Base-by-base conservation (phyloP, 176 grass and related monocot species). In the Tillandsia fasciculata region DNA sequence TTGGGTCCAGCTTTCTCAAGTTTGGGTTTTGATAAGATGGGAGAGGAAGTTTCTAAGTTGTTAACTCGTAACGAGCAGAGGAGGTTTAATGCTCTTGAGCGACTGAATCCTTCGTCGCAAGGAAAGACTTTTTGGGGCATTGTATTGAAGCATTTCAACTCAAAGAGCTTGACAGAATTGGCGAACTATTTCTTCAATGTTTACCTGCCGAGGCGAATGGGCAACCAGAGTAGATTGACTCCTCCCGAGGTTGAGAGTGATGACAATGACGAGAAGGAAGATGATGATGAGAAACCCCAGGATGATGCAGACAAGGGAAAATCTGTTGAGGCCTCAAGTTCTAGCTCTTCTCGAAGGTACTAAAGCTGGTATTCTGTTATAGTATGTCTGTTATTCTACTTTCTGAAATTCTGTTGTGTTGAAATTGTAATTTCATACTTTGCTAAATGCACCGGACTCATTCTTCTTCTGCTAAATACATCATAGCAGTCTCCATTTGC, bases 131-230 rank as follows among this genome's bases (percentile, higher is more conserved):
- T 91, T 75, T 99, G 95, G 95, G 56, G 70, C 7, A 48, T 79
- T 77, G 82, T 68, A 8, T 68, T 66, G 14, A 90, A 81, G 65
- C 53, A 86, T 78, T 85, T 97, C 76, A 68, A 33, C 59, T 77
- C 84, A 51, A 90, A 78, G 78, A 76, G 70, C 67, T 80, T 66
- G 50, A 72, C 26, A 77, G 79, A 88, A 70, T 77, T 94, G 75
- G 67, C 90, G 74, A 78, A 50, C 48, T 99, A 99, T 57, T 99
- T 87, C 80, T 80, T 94, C 77, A 99, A 99, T 74, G 95, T 99
- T 70, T 90, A 84, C 78, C 64, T 94, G 73, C 79, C 88, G 69
- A 92, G 86, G 82, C 81, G 80, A 79, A 86, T 94, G 48, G 80
- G 74, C 33, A 82, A 66, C 65, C 82, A 86, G 51, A 94, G 95